These are phyloP conservation scores for Aspergillus tanneri DNA, from an alignment of 2,329 filamentous ascomycete species.

Conservation along the genomic window DNA sequence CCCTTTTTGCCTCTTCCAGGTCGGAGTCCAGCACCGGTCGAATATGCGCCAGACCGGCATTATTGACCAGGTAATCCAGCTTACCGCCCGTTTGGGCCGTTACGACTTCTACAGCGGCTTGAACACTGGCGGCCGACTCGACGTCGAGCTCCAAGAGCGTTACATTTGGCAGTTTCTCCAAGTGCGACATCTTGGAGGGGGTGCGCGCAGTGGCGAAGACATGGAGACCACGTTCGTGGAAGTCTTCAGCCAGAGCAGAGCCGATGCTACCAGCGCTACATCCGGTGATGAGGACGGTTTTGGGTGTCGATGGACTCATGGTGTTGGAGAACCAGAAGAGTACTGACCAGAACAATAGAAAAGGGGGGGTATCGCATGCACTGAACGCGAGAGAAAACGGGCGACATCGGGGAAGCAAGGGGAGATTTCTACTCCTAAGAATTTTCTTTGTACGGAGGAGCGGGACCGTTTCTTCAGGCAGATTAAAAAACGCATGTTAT, in stretches of 20 bases:
- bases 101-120: constrained; percentile 29
- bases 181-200: constrained; percentile 29
- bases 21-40: constrained; percentile 41
- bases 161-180: constrained; percentile 24
- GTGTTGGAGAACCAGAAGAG: too few relatives aligned
- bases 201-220: constrained; percentile 44
- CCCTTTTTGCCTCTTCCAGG: constrained; percentile 32
- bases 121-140: constrained; percentile 26
- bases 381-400: too few relatives aligned
- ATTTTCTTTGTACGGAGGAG: too few relatives aligned
- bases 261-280: constrained; percentile 44
- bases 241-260: constrained; percentile 36
- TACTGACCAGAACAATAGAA: neutral
- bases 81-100: constrained; percentile 30
- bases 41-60: constrained; percentile 39
- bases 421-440: too few relatives aligned
- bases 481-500: too few relatives aligned
- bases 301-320: too few relatives aligned
- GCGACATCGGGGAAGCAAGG: too few relatives aligned
- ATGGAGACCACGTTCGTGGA: constrained; percentile 34
- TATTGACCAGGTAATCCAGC: constrained; percentile 47
- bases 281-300: constrained; percentile 40
- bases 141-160: constrained; percentile 36
- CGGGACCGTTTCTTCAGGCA: too few relatives aligned
- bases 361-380: too few relatives aligned